These are phyloP conservation scores for Lepidium sativum DNA, from an alignment of 345 rosid species.

Conservation along the genomic window DNA sequence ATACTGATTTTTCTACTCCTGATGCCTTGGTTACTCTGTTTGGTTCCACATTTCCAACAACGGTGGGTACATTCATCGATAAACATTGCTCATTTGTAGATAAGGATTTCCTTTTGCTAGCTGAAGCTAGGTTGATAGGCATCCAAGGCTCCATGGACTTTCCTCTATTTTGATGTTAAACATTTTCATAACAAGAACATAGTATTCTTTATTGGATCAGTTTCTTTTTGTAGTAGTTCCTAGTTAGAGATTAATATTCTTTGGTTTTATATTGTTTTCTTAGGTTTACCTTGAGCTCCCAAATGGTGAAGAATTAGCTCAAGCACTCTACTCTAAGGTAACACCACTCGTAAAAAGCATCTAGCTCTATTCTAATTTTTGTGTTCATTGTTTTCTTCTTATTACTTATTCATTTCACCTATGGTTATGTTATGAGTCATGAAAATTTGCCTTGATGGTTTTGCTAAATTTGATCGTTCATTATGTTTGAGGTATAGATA, in stretches of 20 bases:
- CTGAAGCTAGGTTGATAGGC: not conserved
- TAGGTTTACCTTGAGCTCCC: slow-evolving; percentile 92
- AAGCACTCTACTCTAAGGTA: slow-evolving; percentile 81
- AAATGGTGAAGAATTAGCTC: slow-evolving; percentile 68
- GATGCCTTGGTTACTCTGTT: slow-evolving; percentile 60
- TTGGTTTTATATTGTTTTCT: slow-evolving; percentile 1
- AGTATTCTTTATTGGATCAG: not conserved
- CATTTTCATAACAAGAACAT: not conserved
- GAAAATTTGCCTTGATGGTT: not conserved
- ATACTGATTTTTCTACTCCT: slow-evolving; percentile 63
- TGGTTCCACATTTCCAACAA: slow-evolving; percentile 70
- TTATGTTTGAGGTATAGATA: not conserved
- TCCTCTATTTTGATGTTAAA: not conserved
- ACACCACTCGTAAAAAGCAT: slow-evolving; percentile 5
- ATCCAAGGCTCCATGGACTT: not conserved
- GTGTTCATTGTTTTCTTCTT: not conserved
- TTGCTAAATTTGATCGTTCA: not conserved
- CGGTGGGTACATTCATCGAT: slow-evolving; percentile 45
- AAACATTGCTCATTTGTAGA: not conserved
- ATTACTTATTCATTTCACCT: not conserved
- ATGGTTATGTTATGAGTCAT: not conserved
- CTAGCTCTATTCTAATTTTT: not conserved
- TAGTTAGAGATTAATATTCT: not conserved
- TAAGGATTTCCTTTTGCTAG: not conserved
- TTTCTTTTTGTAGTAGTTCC: not conserved